Base-by-base conservation (phyloP, 2,329 filamentous ascomycete genomes). In the Aspergillus pseudoglaucus region DNA sequence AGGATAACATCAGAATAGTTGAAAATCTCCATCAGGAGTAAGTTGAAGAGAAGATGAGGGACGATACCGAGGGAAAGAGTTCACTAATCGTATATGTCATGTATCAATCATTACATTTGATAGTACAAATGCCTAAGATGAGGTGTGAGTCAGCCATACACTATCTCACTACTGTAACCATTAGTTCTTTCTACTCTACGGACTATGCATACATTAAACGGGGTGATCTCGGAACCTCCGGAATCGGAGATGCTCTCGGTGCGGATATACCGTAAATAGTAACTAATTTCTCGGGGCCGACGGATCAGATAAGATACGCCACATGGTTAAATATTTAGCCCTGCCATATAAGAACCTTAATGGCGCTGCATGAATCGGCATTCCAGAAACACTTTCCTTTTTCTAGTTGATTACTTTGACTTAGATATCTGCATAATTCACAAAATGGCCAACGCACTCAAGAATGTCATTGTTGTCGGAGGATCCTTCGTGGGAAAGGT, bases 401-500 rank as follows among this genome's bases (percentile, higher is more conserved):
- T 30, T 43, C 25, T 30, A 27, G 30, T 18, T 32, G 7, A 32
- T 20, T 3, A 10, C 9, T 12, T n/a, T 14, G 20, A 10, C n/a
- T 17, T 4, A 20, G 7, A 44, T 14, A 44, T 30, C 22, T 43
- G 15, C 14, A 12, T 12, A 30, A 15, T n/a, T 8, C 7, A 25
- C 32, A 57, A 35, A 32, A 67, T 68, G 64, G 50, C 57, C 6
- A 51, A 37, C 18, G 37, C 59, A n/a, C 47, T 67, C 17, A 61
- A 60, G 14, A 68, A 67, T 46, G 58, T 68, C n/a, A 57, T 68
- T 25, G 63, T 68, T 7, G 57, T 68, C 17, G 65, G 65, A 12
- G 65, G 65, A 6, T 68, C 65, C 4, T 68, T 67, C 46, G 64
- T 68, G 18, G 65, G 65, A 22, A 59, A 61, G 46, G 60, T 67